Evolutionary conservation across 2,329 filamentous ascomycete species (phyloP), one percentile per base, ranked within the genome.

Genomic region (Davidsoniella eucalypti): DNA sequence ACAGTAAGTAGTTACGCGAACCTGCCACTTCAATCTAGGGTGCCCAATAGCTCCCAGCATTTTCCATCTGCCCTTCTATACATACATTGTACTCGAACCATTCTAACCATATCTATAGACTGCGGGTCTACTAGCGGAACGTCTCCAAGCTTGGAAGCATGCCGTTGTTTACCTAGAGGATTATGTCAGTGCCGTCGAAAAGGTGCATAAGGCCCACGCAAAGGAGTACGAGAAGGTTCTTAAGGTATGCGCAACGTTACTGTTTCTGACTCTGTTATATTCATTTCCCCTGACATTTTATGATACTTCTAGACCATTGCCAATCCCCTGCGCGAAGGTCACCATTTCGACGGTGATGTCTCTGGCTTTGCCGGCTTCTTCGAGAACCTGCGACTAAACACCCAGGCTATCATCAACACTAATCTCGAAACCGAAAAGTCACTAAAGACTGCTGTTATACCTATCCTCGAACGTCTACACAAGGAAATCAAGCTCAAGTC

Each of bases 161-260:
- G 86, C 88, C 54, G 85, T 87, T 55, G 85, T 73, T 51, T 90
- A 94, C 61, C 73, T 98, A 44, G 87, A 96, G 66, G 87, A 94
- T 47, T 98, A 95, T 64, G 73, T 96, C 59, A 70, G 69, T 26
- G 80, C 84, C 5, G 85, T 87, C 3, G 87, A 94, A 65, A 95
- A 90, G 72, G 72, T 86, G 52, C 82, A 95, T 61, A 82, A 80
- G 61, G 74, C 77, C 9, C 83, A 94, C 58, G 80, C 86, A 50
- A 96, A 94, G 69, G 90, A 96, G 65, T 94, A 94, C 61, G 88
- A 96, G 69, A 90, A 85, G 67, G 81, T 92, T 8, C 68, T 96
- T 60, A 98, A 96, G 80, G 82, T 66, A 49, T 16, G 57, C 50
- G n/a, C 3, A 16, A 7, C 80, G 50, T 23, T 61, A 23, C 26